Base-by-base conservation (phyloP, 306 rosid species). In the Glycyrrhiza uralensis region DNA sequence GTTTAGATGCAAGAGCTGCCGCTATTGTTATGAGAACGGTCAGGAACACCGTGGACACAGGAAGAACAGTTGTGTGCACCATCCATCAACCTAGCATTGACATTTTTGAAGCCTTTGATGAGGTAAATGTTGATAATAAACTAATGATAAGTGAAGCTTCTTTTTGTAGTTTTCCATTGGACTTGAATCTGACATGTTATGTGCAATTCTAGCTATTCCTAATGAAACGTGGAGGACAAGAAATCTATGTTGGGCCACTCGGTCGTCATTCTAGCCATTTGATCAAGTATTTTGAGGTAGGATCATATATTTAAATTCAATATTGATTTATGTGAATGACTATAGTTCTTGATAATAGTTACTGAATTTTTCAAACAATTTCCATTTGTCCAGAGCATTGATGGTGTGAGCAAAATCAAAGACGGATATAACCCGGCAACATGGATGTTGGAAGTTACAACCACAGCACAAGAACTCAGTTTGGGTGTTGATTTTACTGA, bases 21-120 rank as follows among this genome's bases (percentile, higher is more conserved):
- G 98, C 98, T n/a, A 86, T 92, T 66, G 98, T 92, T 18, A 92
- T 92, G 96, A 85, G 98, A 80, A 90, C 98, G 0, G 92, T 92
- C 0, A 86, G 96, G 32, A 92, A 88, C 83, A 92, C 96, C 0
- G 98, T 92, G 45, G 94, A 92, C 86, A 92, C 97, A 0, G 98
- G 98, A 30, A 76, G 98, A 80, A 92, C 96, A 1, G 98, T 92
- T 23, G 95, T 90, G 17, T 92, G 98, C 88, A 92, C 96, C 55
- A 92, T 92, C 74, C 98, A 92, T 78, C 98, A 92, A 51, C 98
- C 98, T 17, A 92, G 98, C 84, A 92, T 90, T 1, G 98, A 89
- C 78, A 92, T 92, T 41, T 90, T 92, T 46, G 92, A 87, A 78
- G 89, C 92, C 1, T 87, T 87, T 76, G 92, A 87, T 39, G 97